Evolutionary conservation across 768 basidiomycete genomes (phyloP).

Genomic region (Boletellus emodensis): DNA sequence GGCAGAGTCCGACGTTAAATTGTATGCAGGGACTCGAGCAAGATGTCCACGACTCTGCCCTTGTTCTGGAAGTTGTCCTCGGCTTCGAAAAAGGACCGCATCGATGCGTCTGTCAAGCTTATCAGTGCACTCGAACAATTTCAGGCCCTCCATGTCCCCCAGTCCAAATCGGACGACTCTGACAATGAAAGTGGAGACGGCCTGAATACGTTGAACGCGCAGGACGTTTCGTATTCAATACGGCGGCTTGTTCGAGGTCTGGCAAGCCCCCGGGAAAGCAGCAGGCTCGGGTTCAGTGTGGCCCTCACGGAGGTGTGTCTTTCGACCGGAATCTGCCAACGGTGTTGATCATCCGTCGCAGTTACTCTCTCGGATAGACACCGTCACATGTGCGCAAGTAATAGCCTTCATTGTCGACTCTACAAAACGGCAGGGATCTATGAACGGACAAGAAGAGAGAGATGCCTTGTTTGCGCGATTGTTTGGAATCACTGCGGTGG

Average conservation of each 20-base stretch:
- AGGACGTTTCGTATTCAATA: constrained; percentile 91
- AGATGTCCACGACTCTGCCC: constrained; percentile 83
- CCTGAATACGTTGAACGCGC: constrained; percentile 70
- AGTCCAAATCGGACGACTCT: constrained; percentile 36
- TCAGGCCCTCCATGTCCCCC: constrained; percentile 61
- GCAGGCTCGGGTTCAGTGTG: constrained; percentile 91
- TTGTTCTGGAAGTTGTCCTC: constrained; percentile 95
- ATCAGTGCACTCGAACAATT: constrained; percentile 79
- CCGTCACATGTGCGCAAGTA: constrained; percentile 75
- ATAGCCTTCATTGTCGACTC: constrained; percentile 68
- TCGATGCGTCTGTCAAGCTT: constrained; percentile 84
- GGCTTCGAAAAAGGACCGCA: constrained; percentile 68
- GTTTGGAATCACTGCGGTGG: constrained; percentile 82
- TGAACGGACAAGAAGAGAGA: constrained; percentile 89
- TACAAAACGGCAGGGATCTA: constrained; percentile 67
- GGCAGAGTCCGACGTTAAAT: not conserved
- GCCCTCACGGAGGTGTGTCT: constrained; percentile 83
- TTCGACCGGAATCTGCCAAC: not conserved
- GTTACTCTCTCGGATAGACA: constrained; percentile 76
- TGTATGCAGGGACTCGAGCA: not conserved
- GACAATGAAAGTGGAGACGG: constrained; percentile 48
- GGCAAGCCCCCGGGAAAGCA: constrained; percentile 89
- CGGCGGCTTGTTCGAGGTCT: constrained; percentile 82
- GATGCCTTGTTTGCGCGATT: constrained; percentile 90
- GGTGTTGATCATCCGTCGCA: constrained; percentile 28